Evolutionary conservation across 805 yeast genomes (phyloP), one percentile per base, ranked within the genome.

Genomic region (Scheffersomyces ergatensis): DNA sequence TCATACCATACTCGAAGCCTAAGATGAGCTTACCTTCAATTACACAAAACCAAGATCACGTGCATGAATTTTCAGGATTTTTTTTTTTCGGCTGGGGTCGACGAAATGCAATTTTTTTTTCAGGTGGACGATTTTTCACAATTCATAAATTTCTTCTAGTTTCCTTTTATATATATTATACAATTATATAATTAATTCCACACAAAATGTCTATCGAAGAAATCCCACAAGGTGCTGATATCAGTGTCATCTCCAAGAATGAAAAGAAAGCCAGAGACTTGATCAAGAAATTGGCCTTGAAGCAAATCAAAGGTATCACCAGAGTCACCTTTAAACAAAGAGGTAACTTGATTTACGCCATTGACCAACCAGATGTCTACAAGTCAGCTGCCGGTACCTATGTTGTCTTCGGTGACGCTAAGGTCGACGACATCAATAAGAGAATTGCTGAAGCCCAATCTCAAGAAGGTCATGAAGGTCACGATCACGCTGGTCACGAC

Each of bases 391-490:
- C 95, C 63, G 97, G 97, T 65, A 84, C 95, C 57, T 93, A 86
- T 78, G 83, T 92, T 58, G 97, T 92, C 55, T 90, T 92, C 60
- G 99, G 99, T 74, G 97, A 90, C 75, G 95, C 97, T 65, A 87
- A 89, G 80, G 85, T 87, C 56, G 97, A 92, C 71, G 96, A 92
- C 77, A 74, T 89, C 71, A 82, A 83, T 74, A 83, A 87, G 72
- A 83, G 89, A 78, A 78, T 86, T 70, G 85, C 85, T 63, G 85
- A 83, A 65, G 84, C 86, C 49, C 86, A 83, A 67, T 86, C 86
- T 62, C 87, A 87, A 52, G 86, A 83, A 69, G 81, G 78, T 51
- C 73, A 70, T 48, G 66, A 65, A 45, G 63, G 60, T 40, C 57
- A 51, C 37, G 60, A 54, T 38, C 86, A 83, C 68, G 81, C 78